Evolutionary conservation across 2,329 filamentous ascomycete species (phyloP).

Genomic region (Chaetoscypha palmicola): DNA sequence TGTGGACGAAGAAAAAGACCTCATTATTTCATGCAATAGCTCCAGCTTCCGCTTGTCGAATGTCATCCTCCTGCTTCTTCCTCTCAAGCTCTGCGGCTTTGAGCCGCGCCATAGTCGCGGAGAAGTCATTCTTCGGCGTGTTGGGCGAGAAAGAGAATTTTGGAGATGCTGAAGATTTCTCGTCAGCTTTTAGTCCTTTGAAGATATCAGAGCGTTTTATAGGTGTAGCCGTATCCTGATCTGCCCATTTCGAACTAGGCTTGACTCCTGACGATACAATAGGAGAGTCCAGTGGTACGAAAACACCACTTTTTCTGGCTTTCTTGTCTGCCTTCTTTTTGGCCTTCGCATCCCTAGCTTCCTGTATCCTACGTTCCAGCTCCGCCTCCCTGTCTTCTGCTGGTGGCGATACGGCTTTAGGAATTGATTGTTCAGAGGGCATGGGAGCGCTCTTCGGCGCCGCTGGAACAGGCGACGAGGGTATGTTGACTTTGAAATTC

Average conservation of each 20-base stretch:
- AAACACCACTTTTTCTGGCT: slow-evolving; percentile 33
- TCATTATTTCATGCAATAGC: slow-evolving; percentile 27
- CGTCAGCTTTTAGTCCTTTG: slow-evolving; percentile 35
- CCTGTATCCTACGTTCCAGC: slow-evolving; percentile 38
- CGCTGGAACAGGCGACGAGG: slow-evolving; percentile 18
- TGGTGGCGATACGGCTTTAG: slow-evolving; percentile 17
- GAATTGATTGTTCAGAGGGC: not conserved
- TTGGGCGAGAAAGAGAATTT: slow-evolving; percentile 30
- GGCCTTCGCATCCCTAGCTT: slow-evolving; percentile 35
- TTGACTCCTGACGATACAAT: slow-evolving; percentile 8
- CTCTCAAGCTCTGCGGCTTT: slow-evolving; percentile 48
- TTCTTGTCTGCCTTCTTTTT: slow-evolving; percentile 31
- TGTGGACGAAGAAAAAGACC: not conserved
- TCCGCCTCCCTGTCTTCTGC: slow-evolving; percentile 30
- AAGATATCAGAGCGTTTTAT: slow-evolving; percentile 31
- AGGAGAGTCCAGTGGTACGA: slow-evolving; percentile 23
- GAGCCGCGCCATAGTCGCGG: slow-evolving; percentile 47
- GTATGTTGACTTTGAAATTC: slow-evolving; percentile 12
- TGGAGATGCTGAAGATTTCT: slow-evolving; percentile 32
- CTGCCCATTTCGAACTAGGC: slow-evolving; percentile 9
- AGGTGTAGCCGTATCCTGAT: slow-evolving; percentile 24
- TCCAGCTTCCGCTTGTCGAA: slow-evolving; percentile 39
- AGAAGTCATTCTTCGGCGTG: slow-evolving; percentile 27
- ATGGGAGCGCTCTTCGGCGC: slow-evolving; percentile 6
- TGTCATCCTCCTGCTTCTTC: slow-evolving; percentile 47